Evolutionary conservation across 2,329 filamentous ascomycete species (phyloP).

Genomic region (Talaromyces sp.): DNA sequence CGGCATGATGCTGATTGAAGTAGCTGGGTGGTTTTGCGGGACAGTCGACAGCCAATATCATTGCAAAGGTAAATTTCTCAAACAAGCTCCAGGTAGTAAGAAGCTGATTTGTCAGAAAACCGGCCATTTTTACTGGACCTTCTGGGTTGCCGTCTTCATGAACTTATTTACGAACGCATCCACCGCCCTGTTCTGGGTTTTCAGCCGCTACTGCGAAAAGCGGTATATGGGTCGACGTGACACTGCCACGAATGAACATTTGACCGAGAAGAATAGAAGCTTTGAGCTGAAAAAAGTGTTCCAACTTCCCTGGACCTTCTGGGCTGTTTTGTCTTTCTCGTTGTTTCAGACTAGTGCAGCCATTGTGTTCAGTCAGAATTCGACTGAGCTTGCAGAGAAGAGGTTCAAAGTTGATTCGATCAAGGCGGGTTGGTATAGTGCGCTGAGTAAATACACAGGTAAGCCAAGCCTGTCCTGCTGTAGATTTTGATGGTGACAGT

Average conservation of each 20-base stretch:
- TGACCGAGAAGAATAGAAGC: constrained; percentile 59
- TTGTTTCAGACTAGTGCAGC: constrained; percentile 59
- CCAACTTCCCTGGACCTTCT: constrained; percentile 59
- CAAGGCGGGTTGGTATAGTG: constrained; percentile 60
- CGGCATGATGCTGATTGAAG: neutral
- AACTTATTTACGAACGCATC: constrained; percentile 60
- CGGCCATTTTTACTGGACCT: constrained; percentile 61
- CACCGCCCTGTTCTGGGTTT: constrained; percentile 55
- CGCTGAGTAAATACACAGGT: constrained; percentile 34
- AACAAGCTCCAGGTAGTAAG: no score
- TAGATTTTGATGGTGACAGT: neutral
- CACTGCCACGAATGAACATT: constrained; percentile 55
- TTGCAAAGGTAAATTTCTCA: constrained; percentile 41
- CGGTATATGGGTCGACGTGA: constrained; percentile 50
- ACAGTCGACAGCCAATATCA: constrained; percentile 59
- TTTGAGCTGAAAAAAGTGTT: constrained; percentile 57
- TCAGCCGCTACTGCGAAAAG: constrained; percentile 51
- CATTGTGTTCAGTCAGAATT: constrained; percentile 54
- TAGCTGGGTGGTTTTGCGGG: constrained; percentile 58
- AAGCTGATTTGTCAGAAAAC: constrained; percentile 40
- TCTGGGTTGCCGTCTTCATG: constrained; percentile 63
- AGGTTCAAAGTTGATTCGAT: constrained; percentile 55
- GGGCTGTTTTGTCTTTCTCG: constrained; percentile 54
- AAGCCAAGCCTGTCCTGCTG: no score
- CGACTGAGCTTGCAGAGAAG: constrained; percentile 60